Conservation (phyloP, 139 green algal genomes). For the Chlorella sp. region DNA sequence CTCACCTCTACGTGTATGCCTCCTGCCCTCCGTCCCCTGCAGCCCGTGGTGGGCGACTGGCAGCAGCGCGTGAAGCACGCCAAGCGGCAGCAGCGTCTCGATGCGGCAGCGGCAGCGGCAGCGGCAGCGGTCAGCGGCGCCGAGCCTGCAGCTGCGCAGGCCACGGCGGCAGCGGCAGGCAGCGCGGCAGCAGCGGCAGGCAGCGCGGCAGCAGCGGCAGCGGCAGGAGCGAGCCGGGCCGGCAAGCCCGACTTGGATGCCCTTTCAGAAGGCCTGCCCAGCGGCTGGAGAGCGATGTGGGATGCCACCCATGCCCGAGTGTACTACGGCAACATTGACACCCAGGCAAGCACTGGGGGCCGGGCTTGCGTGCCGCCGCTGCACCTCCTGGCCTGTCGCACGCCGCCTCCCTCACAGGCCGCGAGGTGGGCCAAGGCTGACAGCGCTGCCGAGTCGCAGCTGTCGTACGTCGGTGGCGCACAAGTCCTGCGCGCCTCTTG, state of each 20-base stretch:
- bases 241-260: constrained; percentile 66
- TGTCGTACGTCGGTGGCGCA: too few species aligned
- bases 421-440: too few species aligned
- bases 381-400: background rate
- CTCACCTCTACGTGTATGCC: too few species aligned
- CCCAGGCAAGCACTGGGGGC: constrained; percentile 10
- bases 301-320: constrained; percentile 62
- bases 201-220: background rate
- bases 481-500: too few species aligned
- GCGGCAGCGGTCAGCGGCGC: background rate
- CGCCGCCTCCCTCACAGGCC: background rate
- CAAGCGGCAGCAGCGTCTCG: constrained; percentile 10
- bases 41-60: constrained; percentile 63
- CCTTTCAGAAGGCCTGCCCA: constrained; percentile 63
- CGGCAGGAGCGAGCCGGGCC: background rate
- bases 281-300: constrained; percentile 74
- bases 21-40: too few species aligned
- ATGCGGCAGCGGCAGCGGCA: background rate
- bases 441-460: too few species aligned
- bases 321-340: constrained; percentile 78
- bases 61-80: constrained; percentile 47
- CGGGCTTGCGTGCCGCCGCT: background rate
- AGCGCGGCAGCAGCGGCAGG: background rate
- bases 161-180: background rate
- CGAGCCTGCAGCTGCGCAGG: background rate